Evolutionary conservation across 306 rosid genomes (phyloP), one percentile per base, ranked within the genome.

Genomic region (Cucumis cinereus): DNA sequence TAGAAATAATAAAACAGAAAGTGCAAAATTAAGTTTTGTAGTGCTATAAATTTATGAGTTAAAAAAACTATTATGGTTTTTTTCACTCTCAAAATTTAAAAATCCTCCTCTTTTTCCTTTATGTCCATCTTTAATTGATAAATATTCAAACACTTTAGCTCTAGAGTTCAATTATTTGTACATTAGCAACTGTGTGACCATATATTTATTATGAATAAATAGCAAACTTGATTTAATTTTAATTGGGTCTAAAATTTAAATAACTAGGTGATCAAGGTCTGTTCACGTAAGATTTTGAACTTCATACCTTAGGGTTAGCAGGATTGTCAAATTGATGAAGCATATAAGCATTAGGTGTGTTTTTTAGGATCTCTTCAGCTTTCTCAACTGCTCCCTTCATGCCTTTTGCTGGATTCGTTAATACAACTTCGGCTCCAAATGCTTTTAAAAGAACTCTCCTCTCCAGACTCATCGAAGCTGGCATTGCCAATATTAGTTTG

Each of bases 311-410:
- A 40, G 99, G 99, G 82, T 94, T 94, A 78, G 99, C 88, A 61
- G 99, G 91, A 84, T 94, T 94, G 83, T 94, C 99, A 83, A 94
- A 94, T 81, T 94, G 98, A 85, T 94, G 97, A 88, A 94, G 98
- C 92, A 91, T 87, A 84, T 94, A 92, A 36, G 96, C 86, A 68
- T 90, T 78, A 41, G 96, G 95, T 69, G 93, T 94, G n/a, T 53
- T 90, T 66, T 89, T 87, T 66, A 84, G 45, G 82, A 94, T 94
- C 88, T 91, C 95, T 89, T 94, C 98, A 73, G 98, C 98, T 83
- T 90, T 94, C 82, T 91, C 95, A 80, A 94, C 98, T 58, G 98
- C 96, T 75, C 98, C 98, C 79, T 94, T 94, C 97, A 94, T 89
- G 78, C 98, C 98, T 88, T 91, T 90, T 23, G 95, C 90, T 28